phyloP scores from a whole-genome alignment of 495 filamentous ascomycete genomes.

The Penicillium cosmopolitanum region DNA sequence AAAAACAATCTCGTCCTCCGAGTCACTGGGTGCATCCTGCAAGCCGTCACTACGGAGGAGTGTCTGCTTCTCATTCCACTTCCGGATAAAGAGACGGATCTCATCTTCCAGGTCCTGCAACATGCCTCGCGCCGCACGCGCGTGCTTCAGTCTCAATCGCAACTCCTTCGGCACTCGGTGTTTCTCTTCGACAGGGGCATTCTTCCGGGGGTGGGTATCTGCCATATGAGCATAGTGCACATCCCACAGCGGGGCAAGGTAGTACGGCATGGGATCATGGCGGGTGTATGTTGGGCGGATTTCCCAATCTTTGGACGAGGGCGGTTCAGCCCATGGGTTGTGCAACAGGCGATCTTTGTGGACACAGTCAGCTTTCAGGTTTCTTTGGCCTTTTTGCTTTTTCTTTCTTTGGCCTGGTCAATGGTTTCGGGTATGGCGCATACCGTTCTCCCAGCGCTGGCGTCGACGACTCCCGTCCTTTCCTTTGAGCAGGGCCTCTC shows the following conservation, averaged over 20 bases:
- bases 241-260: slow-evolving; percentile 87
- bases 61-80: slow-evolving; percentile 57
- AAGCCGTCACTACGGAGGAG: slow-evolving; percentile 47
- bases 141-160: slow-evolving; percentile 67
- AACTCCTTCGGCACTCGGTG: slow-evolving; percentile 53
- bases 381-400: slow-evolving; percentile 3
- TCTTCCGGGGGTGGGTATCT: slow-evolving; percentile 42
- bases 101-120: slow-evolving; percentile 69
- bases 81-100: slow-evolving; percentile 61
- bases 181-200: slow-evolving; percentile 43
- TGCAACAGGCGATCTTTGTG: slow-evolving; percentile 75
- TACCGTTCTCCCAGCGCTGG: slow-evolving; percentile 96
- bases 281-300: slow-evolving; percentile 77
- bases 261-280: slow-evolving; percentile 77
- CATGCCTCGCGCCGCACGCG: slow-evolving; percentile 67
- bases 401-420: background rate
- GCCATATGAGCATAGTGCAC: slow-evolving; percentile 55
- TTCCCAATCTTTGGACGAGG: slow-evolving; percentile 78
- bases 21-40: slow-evolving; percentile 52
- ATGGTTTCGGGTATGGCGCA: slow-evolving; percentile 21
- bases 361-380: slow-evolving; percentile 11
- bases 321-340: slow-evolving; percentile 85
- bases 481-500: slow-evolving; percentile 84
- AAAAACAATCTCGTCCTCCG: slow-evolving; percentile 94
- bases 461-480: slow-evolving; percentile 89